phyloP scores from a whole-genome alignment of 805 yeast species.

The Isabelozyma heimii region DNA sequence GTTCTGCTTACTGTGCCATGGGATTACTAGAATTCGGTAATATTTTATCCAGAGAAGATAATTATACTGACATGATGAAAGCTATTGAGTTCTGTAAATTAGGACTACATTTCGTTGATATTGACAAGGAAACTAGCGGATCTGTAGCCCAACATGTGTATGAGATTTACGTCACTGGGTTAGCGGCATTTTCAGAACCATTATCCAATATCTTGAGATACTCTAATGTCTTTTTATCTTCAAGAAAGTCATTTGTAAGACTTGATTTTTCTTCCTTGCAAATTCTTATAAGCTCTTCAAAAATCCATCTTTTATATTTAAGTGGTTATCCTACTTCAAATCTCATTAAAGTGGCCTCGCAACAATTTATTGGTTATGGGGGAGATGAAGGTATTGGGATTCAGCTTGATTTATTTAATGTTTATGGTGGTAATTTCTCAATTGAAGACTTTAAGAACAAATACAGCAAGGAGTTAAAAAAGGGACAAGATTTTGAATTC shows the following conservation, averaged over 20 bases:
- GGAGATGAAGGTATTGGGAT: background rate
- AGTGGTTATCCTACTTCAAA: conserved; percentile 10
- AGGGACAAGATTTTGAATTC: conserved; percentile 7
- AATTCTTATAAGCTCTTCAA: conserved; percentile 9
- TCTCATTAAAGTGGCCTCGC: background rate
- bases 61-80: conserved; percentile 26
- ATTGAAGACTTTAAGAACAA: conserved; percentile 6
- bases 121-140: conserved; percentile 28
- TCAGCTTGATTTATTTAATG: conserved; percentile 2
- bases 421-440: conserved; percentile 8
- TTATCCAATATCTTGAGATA: conserved; percentile 28
- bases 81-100: conserved; percentile 42
- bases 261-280: conserved; percentile 2
- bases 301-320: conserved; percentile 11
- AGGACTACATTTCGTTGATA: conserved; percentile 35
- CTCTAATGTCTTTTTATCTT: conserved; percentile 13
- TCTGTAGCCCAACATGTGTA: conserved; percentile 37
- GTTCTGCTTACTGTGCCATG: conserved; percentile 35
- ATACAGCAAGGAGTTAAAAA: background rate
- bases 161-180: conserved; percentile 37
- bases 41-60: conserved; percentile 20
- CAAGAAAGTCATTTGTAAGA: conserved; percentile 10
- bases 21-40: conserved; percentile 41
- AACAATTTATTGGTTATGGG: background rate
- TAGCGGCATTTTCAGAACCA: conserved; percentile 45